phyloP scores from a whole-genome alignment of 2,329 filamentous ascomycete genomes.

The Exophiala viscosa region DNA sequence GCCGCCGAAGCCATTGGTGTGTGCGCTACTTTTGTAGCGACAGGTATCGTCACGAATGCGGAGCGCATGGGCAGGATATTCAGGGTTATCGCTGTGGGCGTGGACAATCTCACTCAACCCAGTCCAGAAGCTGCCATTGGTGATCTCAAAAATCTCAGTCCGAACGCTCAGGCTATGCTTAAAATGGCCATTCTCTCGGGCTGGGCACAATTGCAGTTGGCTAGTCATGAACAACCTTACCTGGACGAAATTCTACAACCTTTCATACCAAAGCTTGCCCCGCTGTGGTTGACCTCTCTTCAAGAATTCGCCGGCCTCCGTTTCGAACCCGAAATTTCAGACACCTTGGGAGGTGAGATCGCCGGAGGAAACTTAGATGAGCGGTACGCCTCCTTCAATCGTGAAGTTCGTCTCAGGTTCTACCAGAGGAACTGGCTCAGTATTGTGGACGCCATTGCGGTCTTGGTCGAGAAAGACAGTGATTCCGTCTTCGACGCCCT shows the following conservation, averaged over 20 bases:
- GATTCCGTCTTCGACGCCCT: conserved; percentile 96
- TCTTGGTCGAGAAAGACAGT: conserved; percentile 94
- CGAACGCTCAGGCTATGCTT: conserved; percentile 97
- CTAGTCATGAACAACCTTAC: conserved; percentile 87
- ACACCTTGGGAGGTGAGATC: conserved; percentile 75
- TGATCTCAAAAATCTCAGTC: conserved; percentile 85
- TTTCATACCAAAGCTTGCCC: conserved; percentile 83
- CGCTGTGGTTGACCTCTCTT: conserved; percentile 88
- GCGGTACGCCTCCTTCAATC: conserved; percentile 89
- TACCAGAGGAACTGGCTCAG: conserved; percentile 98
- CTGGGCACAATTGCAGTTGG: conserved; percentile 95
- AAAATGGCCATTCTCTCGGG: conserved; percentile 96
- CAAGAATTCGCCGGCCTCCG: conserved; percentile 88
- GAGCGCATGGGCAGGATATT: conserved; percentile 98
- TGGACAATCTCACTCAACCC: conserved; percentile 69
- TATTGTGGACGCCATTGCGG: conserved; percentile 93
- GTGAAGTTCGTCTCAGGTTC: conserved; percentile 88
- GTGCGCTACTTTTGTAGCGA: conserved; percentile 95
- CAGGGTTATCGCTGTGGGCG: conserved; percentile 81
- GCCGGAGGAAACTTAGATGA: conserved; percentile 84
- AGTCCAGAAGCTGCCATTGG: conserved; percentile 58
- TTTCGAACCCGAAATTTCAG: conserved; percentile 96
- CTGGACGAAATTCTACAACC: conserved; percentile 83
- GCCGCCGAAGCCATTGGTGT: conserved; percentile 96
- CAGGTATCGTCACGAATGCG: conserved; percentile 93